A percentile compares a stretch with the other conserved stretches of the same genome.
These are phyloP conservation scores for Kurtzmaniella natalensis DNA, from an alignment of 1,139 yeast species.

Conservation along the genomic window DNA sequence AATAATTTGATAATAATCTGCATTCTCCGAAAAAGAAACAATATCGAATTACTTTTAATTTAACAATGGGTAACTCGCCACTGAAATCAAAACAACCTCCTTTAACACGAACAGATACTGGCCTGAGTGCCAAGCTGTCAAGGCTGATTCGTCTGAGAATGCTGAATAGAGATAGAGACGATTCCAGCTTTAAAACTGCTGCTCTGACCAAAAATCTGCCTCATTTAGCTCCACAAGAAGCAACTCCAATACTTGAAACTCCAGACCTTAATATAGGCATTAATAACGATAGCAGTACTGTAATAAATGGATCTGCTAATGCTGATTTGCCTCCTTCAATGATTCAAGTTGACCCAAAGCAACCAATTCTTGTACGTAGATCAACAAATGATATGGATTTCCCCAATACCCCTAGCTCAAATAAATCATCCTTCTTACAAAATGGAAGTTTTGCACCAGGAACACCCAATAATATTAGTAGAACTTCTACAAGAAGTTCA, in stretches of 20 bases:
- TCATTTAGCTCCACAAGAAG: constrained; percentile 16
- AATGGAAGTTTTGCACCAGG: constrained; percentile 6
- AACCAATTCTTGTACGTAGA: constrained; percentile 54
- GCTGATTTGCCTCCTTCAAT: constrained; percentile 59
- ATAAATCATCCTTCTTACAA: constrained; percentile 8
- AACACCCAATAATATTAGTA: constrained; percentile 2
- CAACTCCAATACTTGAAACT: constrained; percentile 10
- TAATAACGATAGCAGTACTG: constrained; percentile 9
- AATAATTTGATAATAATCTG: no score
- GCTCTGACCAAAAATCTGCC: constrained; percentile 10
- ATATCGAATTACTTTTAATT: no score
- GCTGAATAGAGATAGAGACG: constrained; percentile 36
- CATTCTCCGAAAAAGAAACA: no score
- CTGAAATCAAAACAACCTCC: constrained; percentile 38
- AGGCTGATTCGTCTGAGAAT: constrained; percentile 37
- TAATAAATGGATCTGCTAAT: constrained; percentile 11
- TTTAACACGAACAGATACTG: constrained; percentile 51
- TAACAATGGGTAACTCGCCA: constrained; percentile 41
- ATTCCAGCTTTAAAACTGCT: constrained; percentile 20
- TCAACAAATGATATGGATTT: constrained; percentile 24
- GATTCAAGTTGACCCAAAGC: constrained; percentile 63
- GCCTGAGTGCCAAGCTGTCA: constrained; percentile 46
- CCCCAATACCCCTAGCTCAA: constrained; percentile 9
- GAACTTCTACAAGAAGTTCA: constrained; percentile 9
- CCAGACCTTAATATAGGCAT: constrained; percentile 11